These are phyloP conservation scores for Suillus tomentosus DNA, from an alignment of 768 basidiomycete genomes.

Conservation along the genomic window DNA sequence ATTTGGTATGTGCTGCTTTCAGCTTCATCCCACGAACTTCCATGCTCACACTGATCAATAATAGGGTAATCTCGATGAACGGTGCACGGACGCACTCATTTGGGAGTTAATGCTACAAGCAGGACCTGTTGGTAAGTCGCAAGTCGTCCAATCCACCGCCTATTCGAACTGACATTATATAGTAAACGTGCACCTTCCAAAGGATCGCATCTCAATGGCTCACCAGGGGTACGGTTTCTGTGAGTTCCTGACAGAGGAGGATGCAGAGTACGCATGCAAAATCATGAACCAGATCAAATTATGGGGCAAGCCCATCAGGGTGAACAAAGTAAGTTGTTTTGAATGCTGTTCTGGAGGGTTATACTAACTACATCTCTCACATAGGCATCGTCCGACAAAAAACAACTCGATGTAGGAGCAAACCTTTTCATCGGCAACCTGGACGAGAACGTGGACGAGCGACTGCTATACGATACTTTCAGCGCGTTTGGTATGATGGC, in stretches of 20 bases:
- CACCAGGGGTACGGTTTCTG: slow-evolving; percentile 99
- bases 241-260: slow-evolving; percentile 98
- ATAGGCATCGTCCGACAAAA: slow-evolving; percentile 97
- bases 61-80: slow-evolving; percentile 96
- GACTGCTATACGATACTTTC: slow-evolving; percentile 92
- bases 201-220: slow-evolving; percentile 97
- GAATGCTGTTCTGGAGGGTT: not conserved
- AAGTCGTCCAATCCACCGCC: not conserved
- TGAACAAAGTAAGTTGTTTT: slow-evolving; percentile 84
- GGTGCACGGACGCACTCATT: slow-evolving; percentile 88
- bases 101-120: slow-evolving; percentile 99
- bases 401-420: slow-evolving; percentile 96
- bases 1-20: slow-evolving; percentile 53
- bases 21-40: accelerated
- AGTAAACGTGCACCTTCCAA: slow-evolving; percentile 98
- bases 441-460: slow-evolving; percentile 94
- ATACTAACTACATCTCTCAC: slow-evolving; percentile 11
- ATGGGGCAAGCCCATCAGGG: slow-evolving; percentile 97
- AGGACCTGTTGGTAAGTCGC: slow-evolving; percentile 88
- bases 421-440: slow-evolving; percentile 96
- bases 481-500: slow-evolving; percentile 93
- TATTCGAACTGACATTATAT: slow-evolving; percentile 3
- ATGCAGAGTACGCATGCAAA: slow-evolving; percentile 99
- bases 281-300: slow-evolving; percentile 99
- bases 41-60: slow-evolving; percentile 14